A percentile compares a stretch with the other conserved stretches of the same genome.
phyloP scores from a whole-genome alignment of 2,329 filamentous ascomycete genomes.

The Sporothrix sp. region DNA sequence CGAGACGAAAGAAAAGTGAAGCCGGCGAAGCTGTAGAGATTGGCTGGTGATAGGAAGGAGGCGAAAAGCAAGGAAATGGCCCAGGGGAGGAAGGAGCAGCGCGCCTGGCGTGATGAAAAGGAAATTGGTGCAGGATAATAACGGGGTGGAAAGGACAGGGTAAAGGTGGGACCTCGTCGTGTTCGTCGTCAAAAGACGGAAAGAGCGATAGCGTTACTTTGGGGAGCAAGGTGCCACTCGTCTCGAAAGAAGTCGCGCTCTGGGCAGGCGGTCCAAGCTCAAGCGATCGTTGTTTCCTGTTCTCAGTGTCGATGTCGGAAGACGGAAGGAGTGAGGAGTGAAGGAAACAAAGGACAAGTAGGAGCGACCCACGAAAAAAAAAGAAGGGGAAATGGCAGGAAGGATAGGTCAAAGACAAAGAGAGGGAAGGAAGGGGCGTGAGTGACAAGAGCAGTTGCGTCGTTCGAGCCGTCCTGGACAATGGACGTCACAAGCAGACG shows the following conservation, averaged over 20 bases:
- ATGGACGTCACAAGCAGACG: background rate
- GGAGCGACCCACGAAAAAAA: background rate
- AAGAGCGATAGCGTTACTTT: background rate
- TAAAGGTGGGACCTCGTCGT: conserved; percentile 4
- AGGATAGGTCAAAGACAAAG: background rate
- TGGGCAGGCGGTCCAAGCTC: conserved; percentile 8
- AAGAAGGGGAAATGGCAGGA: background rate
- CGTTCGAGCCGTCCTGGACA: background rate
- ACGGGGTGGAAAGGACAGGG: background rate
- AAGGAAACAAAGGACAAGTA: background rate
- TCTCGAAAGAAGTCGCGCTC: background rate
- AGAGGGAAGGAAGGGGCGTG: background rate
- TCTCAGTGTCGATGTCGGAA: background rate
- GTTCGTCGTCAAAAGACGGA: background rate
- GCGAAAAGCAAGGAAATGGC: background rate
- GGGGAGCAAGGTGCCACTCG: background rate
- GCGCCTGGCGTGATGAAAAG: conserved; percentile 4
- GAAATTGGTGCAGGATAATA: conserved; percentile 7
- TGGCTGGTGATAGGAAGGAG: background rate
- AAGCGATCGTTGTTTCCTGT: conserved; percentile 1
- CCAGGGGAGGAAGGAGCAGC: background rate
- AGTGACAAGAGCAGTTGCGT: background rate
- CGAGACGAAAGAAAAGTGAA: background rate
- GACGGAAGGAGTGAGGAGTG: background rate
- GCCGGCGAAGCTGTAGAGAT: background rate